phyloP scores from a whole-genome alignment of 2,329 filamentous ascomycete genomes.

The Aureobasidium uvarum region DNA sequence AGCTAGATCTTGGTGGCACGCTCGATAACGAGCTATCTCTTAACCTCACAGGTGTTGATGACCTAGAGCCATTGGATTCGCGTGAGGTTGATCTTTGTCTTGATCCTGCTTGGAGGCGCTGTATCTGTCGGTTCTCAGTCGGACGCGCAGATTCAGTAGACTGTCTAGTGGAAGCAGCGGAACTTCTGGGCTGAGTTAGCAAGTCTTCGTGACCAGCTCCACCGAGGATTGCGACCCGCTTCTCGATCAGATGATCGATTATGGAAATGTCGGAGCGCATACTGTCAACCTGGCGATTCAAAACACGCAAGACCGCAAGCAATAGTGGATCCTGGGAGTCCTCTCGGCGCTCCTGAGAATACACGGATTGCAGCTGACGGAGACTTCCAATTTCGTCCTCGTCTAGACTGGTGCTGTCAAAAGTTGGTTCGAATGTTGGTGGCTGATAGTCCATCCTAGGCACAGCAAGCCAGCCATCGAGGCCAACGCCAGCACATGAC shows the following conservation, averaged over 20 bases:
- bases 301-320: constrained; percentile 43
- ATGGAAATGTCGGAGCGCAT: constrained; percentile 48
- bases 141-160: constrained; percentile 9
- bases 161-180: not conserved
- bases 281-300: constrained; percentile 45
- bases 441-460: constrained; percentile 39
- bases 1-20: constrained; percentile 19
- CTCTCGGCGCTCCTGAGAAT: constrained; percentile 41
- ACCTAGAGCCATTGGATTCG: not conserved
- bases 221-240: constrained; percentile 51
- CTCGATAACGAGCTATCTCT: constrained; percentile 8
- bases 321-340: constrained; percentile 41
- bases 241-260: constrained; percentile 50
- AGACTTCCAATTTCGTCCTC: constrained; percentile 38
- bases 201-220: constrained; percentile 28
- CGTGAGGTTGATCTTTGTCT: constrained; percentile 1
- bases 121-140: constrained; percentile 7
- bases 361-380: constrained; percentile 35
- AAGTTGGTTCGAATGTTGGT: constrained; percentile 33
- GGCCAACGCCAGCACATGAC: constrained; percentile 76
- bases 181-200: constrained; percentile 20
- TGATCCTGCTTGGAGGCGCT: constrained; percentile 16
- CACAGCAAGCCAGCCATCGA: constrained; percentile 88
- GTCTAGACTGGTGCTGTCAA: constrained; percentile 42
- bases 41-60: not conserved